Conservation (phyloP, 2,329 filamentous ascomycete genomes). For the Claviceps quebecensis region DNA sequence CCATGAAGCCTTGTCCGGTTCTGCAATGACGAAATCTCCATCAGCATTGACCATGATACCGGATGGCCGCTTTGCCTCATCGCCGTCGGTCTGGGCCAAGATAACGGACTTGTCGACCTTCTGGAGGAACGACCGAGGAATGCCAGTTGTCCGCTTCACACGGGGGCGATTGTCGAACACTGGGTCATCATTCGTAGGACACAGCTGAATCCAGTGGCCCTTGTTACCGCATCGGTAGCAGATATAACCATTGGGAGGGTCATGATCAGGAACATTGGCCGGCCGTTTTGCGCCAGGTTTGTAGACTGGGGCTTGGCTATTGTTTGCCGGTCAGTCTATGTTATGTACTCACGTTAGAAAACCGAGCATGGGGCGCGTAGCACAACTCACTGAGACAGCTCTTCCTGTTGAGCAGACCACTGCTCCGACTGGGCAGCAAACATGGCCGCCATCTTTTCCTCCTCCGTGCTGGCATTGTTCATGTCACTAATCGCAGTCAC, state of each 20-base stretch:
- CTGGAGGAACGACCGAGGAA: constrained; percentile 87
- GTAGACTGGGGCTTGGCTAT: constrained; percentile 47
- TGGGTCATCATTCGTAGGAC: constrained; percentile 95
- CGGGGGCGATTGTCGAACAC: constrained; percentile 87
- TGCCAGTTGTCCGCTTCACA: constrained; percentile 92
- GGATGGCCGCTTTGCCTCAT: constrained; percentile 72
- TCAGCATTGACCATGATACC: constrained; percentile 97
- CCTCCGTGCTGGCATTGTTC: constrained; percentile 74
- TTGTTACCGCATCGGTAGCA: constrained; percentile 95
- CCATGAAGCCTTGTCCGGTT: constrained; percentile 92
- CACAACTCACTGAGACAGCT: constrained; percentile 62
- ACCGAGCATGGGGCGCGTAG: neutral
- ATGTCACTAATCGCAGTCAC: constrained; percentile 49
- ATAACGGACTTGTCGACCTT: constrained; percentile 84
- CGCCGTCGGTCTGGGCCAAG: constrained; percentile 56
- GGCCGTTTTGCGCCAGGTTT: constrained; percentile 51
- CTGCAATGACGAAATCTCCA: constrained; percentile 92
- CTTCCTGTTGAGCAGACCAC: constrained; percentile 86
- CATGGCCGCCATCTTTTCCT: constrained; percentile 87
- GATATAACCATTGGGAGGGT: constrained; percentile 84
- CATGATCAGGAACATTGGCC: constrained; percentile 74
- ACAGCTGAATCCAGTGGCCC: constrained; percentile 98
- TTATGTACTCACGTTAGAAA: neutral
- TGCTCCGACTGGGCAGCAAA: constrained; percentile 80
- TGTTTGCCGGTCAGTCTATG: constrained; percentile 17